These are phyloP conservation scores for Rhamnella rubrinervis DNA, from an alignment of 331 rosid genomes.

Conservation along the genomic window DNA sequence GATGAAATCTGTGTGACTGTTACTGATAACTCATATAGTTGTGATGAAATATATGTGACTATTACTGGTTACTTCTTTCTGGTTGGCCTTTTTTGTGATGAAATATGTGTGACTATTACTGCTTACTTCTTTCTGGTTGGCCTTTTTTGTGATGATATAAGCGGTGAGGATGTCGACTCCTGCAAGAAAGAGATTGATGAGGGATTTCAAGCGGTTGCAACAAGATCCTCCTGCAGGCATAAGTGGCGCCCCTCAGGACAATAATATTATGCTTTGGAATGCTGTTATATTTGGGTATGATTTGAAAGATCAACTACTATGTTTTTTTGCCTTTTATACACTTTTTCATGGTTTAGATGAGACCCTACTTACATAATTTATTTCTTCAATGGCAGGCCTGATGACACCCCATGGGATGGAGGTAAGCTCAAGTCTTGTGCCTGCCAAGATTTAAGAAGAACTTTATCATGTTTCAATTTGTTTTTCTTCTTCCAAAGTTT, in stretches of 20 bases:
- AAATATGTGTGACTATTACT: slow-evolving; percentile 7
- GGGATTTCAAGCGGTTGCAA: slow-evolving; percentile 95
- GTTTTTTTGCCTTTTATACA: slow-evolving; percentile 7
- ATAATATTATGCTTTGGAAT: slow-evolving; percentile 94
- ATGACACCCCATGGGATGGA: slow-evolving; percentile 99
- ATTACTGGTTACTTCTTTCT: background rate
- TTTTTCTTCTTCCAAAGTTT: background rate
- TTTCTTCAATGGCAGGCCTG: slow-evolving; percentile 80
- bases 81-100: too few relatives aligned
- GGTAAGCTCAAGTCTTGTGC: slow-evolving; percentile 51
- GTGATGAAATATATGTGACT: background rate
- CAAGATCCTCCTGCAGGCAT: slow-evolving; percentile 96
- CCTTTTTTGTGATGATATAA: slow-evolving; percentile 10
- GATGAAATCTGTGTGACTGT: background rate
- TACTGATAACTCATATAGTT: background rate
- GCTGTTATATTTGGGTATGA: slow-evolving; percentile 96
- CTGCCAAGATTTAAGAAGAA: background rate
- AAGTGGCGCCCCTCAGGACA: slow-evolving; percentile 98
- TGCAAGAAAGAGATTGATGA: slow-evolving; percentile 92
- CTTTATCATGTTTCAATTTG: background rate
- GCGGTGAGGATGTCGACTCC: slow-evolving; percentile 84
- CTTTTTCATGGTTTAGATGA: slow-evolving; percentile 14
- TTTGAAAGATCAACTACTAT: slow-evolving; percentile 7
- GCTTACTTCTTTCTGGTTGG: slow-evolving; percentile 12
- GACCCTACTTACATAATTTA: background rate